A percentile compares a stretch with the other conserved stretches of the same genome.
phyloP scores from a whole-genome alignment of 345 rosid genomes.

The Mangifera indica region DNA sequence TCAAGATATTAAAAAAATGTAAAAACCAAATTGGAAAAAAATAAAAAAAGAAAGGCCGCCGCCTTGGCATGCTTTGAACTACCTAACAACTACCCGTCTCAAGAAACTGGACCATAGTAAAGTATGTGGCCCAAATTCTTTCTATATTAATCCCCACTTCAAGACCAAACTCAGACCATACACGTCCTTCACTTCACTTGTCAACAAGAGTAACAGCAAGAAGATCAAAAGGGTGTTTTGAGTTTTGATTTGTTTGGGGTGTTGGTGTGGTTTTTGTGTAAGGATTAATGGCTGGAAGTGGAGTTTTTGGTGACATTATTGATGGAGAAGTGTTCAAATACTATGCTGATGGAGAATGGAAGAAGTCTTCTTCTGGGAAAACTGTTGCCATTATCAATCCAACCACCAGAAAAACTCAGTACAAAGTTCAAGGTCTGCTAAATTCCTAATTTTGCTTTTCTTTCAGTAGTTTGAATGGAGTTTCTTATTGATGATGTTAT shows the following conservation, averaged over 20 bases:
- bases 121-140: slow-evolving; percentile 36
- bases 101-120: slow-evolving; percentile 7
- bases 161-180: slow-evolving; percentile 22
- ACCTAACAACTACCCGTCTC: slow-evolving; percentile 17
- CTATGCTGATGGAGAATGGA: slow-evolving; percentile 87
- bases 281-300: slow-evolving; percentile 64
- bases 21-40: too few species aligned
- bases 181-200: slow-evolving; percentile 6
- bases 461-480: too few species aligned
- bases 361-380: slow-evolving; percentile 74
- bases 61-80: slow-evolving; percentile 37
- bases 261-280: not conserved
- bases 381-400: slow-evolving; percentile 83
- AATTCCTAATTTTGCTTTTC: too few species aligned
- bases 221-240: too few species aligned
- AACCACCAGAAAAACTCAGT: slow-evolving; percentile 74
- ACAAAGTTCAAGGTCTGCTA: slow-evolving; percentile 77
- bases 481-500: too few species aligned
- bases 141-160: slow-evolving; percentile 24
- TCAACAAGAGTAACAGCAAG: too few species aligned
- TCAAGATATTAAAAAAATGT: too few species aligned
- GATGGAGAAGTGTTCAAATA: slow-evolving; percentile 87
- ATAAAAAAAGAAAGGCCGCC: too few species aligned
- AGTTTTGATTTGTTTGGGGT: too few species aligned
- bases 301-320: slow-evolving; percentile 71